A percentile compares a stretch with the other conserved stretches of the same genome.
Evolutionary conservation across 2,329 filamentous ascomycete genomes (phyloP).

Genomic region (Exophiala oligosperma): DNA sequence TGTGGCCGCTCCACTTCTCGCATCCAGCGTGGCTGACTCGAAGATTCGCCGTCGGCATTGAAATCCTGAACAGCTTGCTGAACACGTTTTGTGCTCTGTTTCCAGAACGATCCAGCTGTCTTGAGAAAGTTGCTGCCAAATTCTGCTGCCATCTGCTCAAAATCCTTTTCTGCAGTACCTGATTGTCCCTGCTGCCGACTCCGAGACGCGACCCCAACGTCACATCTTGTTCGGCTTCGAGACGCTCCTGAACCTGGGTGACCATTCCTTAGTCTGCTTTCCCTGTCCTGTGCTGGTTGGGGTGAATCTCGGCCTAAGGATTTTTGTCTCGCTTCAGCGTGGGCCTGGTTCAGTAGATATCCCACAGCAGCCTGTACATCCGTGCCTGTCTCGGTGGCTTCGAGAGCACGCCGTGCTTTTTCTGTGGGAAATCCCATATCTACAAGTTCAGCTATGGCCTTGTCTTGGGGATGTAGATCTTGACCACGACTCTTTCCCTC

Average conservation of each 20-base stretch:
- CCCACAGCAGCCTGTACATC: constrained; percentile 86
- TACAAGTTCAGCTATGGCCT: constrained; percentile 81
- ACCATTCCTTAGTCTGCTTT: constrained; percentile 44
- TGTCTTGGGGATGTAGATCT: constrained; percentile 62
- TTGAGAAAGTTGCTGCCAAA: constrained; percentile 85
- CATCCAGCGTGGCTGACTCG: constrained; percentile 96
- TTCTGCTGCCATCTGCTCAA: constrained; percentile 77
- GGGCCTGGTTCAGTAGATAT: constrained; percentile 87
- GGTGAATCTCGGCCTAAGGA: constrained; percentile 12
- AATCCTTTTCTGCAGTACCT: constrained; percentile 62
- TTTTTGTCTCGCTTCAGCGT: constrained; percentile 76
- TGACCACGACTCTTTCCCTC: constrained; percentile 31
- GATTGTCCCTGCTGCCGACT: constrained; percentile 38
- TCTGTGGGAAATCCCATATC: constrained; percentile 93
- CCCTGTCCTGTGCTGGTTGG: constrained; percentile 17
- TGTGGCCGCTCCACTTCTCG: constrained; percentile 57
- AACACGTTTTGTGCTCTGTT: constrained; percentile 86
- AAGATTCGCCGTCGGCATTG: constrained; percentile 63
- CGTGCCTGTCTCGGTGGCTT: constrained; percentile 73
- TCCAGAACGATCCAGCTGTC: constrained; percentile 93
- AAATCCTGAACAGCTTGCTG: constrained; percentile 91
- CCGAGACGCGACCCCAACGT: constrained; percentile 6
- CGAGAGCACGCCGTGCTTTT: constrained; percentile 76
- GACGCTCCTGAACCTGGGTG: constrained; percentile 52
- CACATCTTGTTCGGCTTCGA: constrained; percentile 23